Base-by-base conservation (phyloP, 2,329 filamentous ascomycete species). In the Hypoxylon sp. region DNA sequence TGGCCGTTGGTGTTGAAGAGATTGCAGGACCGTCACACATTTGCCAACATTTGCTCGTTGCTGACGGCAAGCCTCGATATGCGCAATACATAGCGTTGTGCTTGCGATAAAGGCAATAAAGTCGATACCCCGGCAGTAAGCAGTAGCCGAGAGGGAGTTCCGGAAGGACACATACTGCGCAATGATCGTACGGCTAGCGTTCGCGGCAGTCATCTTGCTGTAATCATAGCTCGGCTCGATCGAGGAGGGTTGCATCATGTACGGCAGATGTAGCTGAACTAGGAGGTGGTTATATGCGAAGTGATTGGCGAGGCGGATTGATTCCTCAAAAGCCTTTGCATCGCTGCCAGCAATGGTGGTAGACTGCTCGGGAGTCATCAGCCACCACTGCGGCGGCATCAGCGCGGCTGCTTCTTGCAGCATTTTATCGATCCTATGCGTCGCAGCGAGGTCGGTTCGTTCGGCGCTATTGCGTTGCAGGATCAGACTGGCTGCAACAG, bases 301-400 rank as follows among this genome's bases (percentile, higher is more conserved):
- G 23, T 81, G 79, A 43, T 73, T 66, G 61, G 77, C 73, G 1
- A 79, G 38, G 2, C 75, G 75, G n/a, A 74, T 43, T 0, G 71
- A 73, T 31, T 77, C 69, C 5, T 57, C 10, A 10, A 76, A 63
- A 1, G 67, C 48, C 13, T 67, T 56, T n/a, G 26, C 48, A 10
- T 67, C 59, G 6, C 62, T 29, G 13, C 45, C 52, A 23, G 54
- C 41, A 13, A 38, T 47, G 9, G 60, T n/a, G 17, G 49, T 11
- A 20, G 72, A 21, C 9, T 68, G 24, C 9, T 68, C 47, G 8
- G 70, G 69, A 7, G 67, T 53, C 3, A 26, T 35, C 6, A 74
- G 55, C 79, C 78, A 81, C 77, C 78, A 81, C 31, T 74, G 69
- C 3, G 73, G 62, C 2, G 78, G 74, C 75, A 80, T 72, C 2